Evolutionary conservation across 495 filamentous ascomycete species (phyloP).

Genomic region (Tetracladium marchalianum): DNA sequence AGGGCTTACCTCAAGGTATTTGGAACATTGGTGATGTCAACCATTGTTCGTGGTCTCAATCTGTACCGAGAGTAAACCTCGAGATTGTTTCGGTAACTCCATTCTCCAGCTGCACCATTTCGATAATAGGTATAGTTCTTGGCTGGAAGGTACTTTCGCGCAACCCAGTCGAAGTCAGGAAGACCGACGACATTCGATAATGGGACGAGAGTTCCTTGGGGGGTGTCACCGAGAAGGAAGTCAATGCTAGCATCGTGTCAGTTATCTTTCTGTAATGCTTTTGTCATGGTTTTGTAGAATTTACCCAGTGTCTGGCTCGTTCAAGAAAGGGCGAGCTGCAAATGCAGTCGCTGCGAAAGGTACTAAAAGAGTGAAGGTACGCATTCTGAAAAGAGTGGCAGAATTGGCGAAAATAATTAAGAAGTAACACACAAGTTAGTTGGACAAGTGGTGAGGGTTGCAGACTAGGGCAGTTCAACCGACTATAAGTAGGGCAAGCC

Average conservation of each 20-base stretch:
- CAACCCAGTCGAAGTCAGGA: constrained; percentile 28
- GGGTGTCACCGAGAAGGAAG: constrained; percentile 10
- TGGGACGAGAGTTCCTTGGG: constrained; percentile 18
- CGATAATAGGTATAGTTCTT: constrained; percentile 31
- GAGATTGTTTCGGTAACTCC: constrained; percentile 31
- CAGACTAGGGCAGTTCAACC: too few relatives aligned
- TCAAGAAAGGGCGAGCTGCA: constrained; percentile 2
- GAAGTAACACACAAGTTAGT: too few relatives aligned
- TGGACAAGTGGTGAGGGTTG: too few relatives aligned
- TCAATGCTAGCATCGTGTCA: constrained; percentile 17
- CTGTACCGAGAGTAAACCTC: constrained; percentile 24
- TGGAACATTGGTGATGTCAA: constrained; percentile 25
- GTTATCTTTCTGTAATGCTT: not conserved
- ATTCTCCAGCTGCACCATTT: constrained; percentile 30
- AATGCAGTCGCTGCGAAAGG: not conserved
- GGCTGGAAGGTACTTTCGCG: constrained; percentile 19
- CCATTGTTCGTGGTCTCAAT: constrained; percentile 20
- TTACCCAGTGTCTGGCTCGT: constrained; percentile 24
- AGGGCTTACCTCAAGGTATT: constrained; percentile 15
- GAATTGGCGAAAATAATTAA: too few relatives aligned
- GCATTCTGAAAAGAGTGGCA: too few relatives aligned
- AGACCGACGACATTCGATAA: constrained; percentile 22
- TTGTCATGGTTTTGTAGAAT: not conserved
- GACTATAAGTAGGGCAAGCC: too few relatives aligned
- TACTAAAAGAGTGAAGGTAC: not conserved